Evolutionary conservation across 768 basidiomycete genomes (phyloP).

Genomic region (Dacryopinax primogenitus): DNA sequence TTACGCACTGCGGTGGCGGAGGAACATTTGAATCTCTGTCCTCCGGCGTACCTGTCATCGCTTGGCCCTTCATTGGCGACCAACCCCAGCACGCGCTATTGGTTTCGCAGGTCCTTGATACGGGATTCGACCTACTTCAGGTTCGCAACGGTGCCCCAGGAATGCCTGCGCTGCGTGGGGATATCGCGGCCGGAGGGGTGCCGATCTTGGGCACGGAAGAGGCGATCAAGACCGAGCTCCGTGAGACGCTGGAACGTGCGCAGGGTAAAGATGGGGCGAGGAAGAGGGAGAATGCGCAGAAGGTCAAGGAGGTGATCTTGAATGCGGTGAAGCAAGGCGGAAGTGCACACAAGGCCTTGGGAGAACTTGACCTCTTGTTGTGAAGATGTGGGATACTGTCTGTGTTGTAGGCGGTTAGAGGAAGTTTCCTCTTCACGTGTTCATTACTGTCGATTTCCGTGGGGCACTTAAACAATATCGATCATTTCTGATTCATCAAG

Average conservation of each 20-base stretch:
- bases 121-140: background rate
- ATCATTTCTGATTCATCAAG: no score
- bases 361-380: no score
- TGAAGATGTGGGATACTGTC: no score
- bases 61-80: background rate
- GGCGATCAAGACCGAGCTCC: slow-evolving; percentile 18
- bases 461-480: no score
- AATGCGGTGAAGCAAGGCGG: background rate
- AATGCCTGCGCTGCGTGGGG: background rate
- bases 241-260: slow-evolving; percentile 17
- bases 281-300: slow-evolving; percentile 20
- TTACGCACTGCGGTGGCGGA: background rate
- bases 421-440: no score
- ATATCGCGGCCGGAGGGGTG: slow-evolving; percentile 13
- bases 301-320: slow-evolving; percentile 6
- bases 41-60: background rate
- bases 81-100: background rate
- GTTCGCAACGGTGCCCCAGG: background rate
- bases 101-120: background rate
- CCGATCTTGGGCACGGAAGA: slow-evolving; percentile 18
- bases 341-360: no score
- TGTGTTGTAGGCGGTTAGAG: no score
- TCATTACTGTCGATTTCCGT: no score
- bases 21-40: background rate
- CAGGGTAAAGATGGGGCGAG: slow-evolving; percentile 20